phyloP scores from a whole-genome alignment of 2,329 filamentous ascomycete species.

The Calonectria hawksworthii region DNA sequence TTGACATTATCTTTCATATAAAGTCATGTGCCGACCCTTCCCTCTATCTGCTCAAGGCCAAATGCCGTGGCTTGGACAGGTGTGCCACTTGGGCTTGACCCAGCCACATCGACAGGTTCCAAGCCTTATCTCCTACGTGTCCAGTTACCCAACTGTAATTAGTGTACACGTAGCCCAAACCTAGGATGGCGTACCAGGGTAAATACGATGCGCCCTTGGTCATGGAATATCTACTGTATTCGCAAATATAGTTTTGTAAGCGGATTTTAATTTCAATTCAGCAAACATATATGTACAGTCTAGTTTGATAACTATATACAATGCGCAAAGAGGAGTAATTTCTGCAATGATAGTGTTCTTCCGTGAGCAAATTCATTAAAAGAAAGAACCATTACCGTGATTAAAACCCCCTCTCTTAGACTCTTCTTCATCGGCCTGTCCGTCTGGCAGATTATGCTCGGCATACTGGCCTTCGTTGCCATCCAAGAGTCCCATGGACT shows the following conservation, averaged over 20 bases:
- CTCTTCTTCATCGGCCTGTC: not conserved
- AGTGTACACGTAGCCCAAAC: no score
- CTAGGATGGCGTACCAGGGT: no score
- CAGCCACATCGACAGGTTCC: no score
- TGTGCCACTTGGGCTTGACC: no score
- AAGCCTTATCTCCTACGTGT: no score
- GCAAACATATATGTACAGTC: not conserved
- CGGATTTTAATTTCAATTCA: not conserved
- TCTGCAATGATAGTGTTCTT: not conserved
- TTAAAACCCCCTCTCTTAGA: not conserved
- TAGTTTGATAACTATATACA: not conserved
- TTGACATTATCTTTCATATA: no score
- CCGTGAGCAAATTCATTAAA: not conserved
- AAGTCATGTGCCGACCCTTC: no score
- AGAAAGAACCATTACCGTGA: not conserved
- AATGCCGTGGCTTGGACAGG: no score
- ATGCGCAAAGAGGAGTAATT: not conserved
- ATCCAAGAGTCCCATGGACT: not conserved
- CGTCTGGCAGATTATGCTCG: not conserved
- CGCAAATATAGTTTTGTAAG: not conserved
- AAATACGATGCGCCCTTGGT: no score
- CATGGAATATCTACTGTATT: no score
- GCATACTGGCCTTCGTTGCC: not conserved
- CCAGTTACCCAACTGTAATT: no score
- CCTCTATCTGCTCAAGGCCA: no score